Percentiles rank a stretch among this genome's conserved stretches.
Evolutionary conservation across 805 yeast genomes (phyloP).

Genomic region (Lipomyces yamanashiensis): DNA sequence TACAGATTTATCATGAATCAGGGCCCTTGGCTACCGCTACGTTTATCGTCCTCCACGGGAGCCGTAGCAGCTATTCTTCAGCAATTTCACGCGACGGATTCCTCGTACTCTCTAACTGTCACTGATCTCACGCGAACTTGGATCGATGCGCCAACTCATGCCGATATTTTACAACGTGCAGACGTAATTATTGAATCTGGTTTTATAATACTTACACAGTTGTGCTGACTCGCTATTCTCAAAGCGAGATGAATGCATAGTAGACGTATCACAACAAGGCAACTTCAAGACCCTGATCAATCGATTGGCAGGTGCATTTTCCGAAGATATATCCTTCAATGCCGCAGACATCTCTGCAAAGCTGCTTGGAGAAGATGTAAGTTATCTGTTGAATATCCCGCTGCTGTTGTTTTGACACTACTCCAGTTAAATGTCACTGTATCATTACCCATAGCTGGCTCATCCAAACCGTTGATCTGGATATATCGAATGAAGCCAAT

Average conservation of each 20-base stretch:
- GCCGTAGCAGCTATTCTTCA: constrained; percentile 1
- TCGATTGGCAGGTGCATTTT: constrained; percentile 8
- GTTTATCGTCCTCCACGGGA: neutral
- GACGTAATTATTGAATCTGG: constrained; percentile 3
- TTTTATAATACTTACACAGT: neutral
- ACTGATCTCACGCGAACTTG: constrained; percentile 30
- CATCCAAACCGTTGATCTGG: constrained; percentile 20
- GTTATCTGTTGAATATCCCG: neutral
- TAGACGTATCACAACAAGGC: constrained; percentile 20
- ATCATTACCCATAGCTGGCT: neutral
- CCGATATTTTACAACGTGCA: constrained; percentile 20
- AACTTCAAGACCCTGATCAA: constrained; percentile 16
- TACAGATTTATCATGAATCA: neutral
- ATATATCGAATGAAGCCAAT: constrained; percentile 11
- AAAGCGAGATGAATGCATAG: constrained; percentile 26
- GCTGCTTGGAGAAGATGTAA: neutral
- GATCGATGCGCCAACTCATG: constrained; percentile 17
- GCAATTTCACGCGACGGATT: constrained; percentile 3
- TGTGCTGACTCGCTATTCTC: neutral
- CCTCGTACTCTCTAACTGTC: constrained; percentile 21
- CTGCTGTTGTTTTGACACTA: neutral
- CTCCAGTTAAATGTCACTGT: constrained; percentile 8
- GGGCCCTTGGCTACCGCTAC: constrained; percentile 11
- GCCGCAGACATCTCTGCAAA: neutral
- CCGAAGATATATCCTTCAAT: neutral